phyloP scores from a whole-genome alignment of 2,329 filamentous ascomycete species.

The Aspergillus pseudoviridinutans region DNA sequence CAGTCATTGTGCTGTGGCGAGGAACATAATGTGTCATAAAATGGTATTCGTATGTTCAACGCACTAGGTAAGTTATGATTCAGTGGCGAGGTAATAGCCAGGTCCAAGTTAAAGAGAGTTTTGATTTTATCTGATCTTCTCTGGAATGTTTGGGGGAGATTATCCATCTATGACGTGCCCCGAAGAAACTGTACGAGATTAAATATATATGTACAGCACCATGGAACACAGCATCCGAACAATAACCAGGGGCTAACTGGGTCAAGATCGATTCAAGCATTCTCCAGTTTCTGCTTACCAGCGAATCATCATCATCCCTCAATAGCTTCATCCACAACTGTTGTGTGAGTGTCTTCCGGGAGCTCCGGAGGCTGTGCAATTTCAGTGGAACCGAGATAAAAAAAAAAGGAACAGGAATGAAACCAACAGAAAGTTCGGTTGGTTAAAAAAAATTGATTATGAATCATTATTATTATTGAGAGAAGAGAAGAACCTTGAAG shows the following conservation, averaged over 20 bases:
- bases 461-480: neutral
- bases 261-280: neutral
- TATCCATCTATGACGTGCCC: neutral
- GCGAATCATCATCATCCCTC: neutral
- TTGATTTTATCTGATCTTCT: neutral
- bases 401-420: neutral
- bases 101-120: neutral
- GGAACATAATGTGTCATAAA: neutral
- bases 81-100: neutral
- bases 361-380: slow-evolving; percentile 19
- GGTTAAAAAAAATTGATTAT: neutral
- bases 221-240: neutral
- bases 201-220: neutral
- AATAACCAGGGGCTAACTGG: neutral
- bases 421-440: neutral
- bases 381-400: neutral
- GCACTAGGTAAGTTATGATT: neutral
- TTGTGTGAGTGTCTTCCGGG: slow-evolving; percentile 7
- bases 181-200: too few relatives aligned
- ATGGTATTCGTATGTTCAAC: neutral
- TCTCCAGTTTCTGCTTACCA: neutral
- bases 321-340: neutral
- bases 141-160: neutral
- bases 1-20: too few relatives aligned
- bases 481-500: neutral